Percentiles rank a stretch among this genome's conserved stretches.
These are phyloP conservation scores for Sanghuangporus sanghuang DNA, from an alignment of 1,284 basidiomycete species.

Conservation along the genomic window DNA sequence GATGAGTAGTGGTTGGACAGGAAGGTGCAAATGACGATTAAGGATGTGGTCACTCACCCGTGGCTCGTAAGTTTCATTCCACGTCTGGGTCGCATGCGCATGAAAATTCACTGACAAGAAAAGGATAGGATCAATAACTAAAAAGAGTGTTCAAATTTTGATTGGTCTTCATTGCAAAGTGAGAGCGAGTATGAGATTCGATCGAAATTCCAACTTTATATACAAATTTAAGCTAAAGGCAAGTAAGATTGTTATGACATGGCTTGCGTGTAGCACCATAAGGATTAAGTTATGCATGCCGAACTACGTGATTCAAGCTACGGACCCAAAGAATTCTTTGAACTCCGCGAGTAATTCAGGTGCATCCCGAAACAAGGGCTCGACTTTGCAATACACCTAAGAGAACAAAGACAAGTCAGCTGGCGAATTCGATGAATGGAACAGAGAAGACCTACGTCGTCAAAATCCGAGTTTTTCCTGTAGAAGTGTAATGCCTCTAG, in stretches of 20 bases:
- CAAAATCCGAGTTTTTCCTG: constrained; percentile 88
- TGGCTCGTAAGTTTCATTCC: no score
- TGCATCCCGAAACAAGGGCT: constrained; percentile 86
- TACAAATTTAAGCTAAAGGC: no score
- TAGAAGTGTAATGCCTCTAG: constrained; percentile 97
- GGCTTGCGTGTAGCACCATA: no score
- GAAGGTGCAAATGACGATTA: background rate
- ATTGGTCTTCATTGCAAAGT: background rate
- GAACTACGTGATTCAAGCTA: no score
- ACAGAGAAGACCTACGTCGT: constrained; percentile 61
- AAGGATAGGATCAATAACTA: background rate
- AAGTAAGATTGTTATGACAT: no score
- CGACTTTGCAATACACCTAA: constrained; percentile 91
- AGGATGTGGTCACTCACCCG: background rate
- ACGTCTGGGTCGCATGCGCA: no score
- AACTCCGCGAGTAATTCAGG: constrained; percentile 93
- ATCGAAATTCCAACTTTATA: background rate
- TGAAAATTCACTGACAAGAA: no score
- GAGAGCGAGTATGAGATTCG: background rate
- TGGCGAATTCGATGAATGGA: background rate
- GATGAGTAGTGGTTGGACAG: background rate
- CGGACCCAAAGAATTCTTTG: constrained; percentile 47
- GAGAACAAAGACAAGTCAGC: constrained; percentile 27
- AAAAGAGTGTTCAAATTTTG: background rate
- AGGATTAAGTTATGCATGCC: no score